Evolutionary conservation across 2,329 filamentous ascomycete species (phyloP), one percentile per base, ranked within the genome.

Genomic region (Hirsutella rhossiliensis): DNA sequence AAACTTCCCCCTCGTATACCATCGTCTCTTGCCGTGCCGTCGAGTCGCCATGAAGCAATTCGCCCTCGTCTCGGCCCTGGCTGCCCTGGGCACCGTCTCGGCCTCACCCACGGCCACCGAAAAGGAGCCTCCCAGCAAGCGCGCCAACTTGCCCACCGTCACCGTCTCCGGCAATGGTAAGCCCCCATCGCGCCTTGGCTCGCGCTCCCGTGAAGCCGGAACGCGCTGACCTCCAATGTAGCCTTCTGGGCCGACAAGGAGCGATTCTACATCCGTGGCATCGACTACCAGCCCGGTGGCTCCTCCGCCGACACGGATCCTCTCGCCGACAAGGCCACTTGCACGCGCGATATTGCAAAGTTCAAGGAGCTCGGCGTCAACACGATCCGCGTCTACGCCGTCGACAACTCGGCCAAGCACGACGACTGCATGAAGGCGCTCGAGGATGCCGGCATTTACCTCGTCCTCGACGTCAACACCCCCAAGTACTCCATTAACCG

Each of bases 291-390:
- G 59, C 76, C 76, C n/a, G 76, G 75, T 48, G 76, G 75, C 50
- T 72, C 74, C 27, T 71, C 74, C 3, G 62, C 62, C 48, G 68
- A 69, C 52, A 43, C 54, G n/a, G 88, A 95, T 59, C 87, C 88
- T 48, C 81, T 95, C 43, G 80, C 85, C 49, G 81, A 94, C 20
- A 64, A 64, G 4, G n/a, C n/a, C n/a, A 66, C 73, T 57, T 95
- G 89, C 76, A 74, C 77, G 62, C 83, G 88, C 51, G 87, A 94
- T 59, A 83, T 95, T 54, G 66, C 68, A 42, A 72, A 87, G 61
- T 94, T 95, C 78, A 77, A 86, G 70, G 76, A 87, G 52, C 73
- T 96, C 42, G 87, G 88, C 41, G 71, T 95, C 67, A 96, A 96
- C 73, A 88, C 87, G 23, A 73, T 96, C 59, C 88, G 89, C 64